Conservation (phyloP, 2,329 filamentous ascomycete species). For the Penicillium sumatraense region DNA sequence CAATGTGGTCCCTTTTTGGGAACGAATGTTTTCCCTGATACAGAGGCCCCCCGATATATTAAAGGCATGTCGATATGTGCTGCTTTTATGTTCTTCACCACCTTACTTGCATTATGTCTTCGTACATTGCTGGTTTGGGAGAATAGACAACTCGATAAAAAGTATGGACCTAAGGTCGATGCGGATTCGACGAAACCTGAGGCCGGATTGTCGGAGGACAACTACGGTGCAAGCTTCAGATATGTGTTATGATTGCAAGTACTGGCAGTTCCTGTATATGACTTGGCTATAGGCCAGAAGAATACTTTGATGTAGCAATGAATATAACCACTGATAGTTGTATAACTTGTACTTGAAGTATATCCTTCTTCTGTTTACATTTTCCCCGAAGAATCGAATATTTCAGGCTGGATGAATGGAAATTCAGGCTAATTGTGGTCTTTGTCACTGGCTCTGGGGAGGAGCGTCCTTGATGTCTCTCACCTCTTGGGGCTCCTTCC, state of each 20-base stretch:
- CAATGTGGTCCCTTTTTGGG: conserved; percentile 68
- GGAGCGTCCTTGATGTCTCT: no score
- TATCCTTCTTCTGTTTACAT: no score
- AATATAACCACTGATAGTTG: no score
- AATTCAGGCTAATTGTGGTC: no score
- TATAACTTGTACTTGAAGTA: no score
- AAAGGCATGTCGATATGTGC: conserved; percentile 66
- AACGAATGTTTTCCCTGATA: conserved; percentile 64
- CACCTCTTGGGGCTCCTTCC: no score
- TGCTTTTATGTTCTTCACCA: conserved; percentile 65
- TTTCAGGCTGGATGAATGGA: no score
- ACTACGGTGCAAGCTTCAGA: conserved; percentile 45
- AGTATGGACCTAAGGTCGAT: conserved; percentile 42
- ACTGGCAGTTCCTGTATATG: neutral
- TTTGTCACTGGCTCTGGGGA: no score
- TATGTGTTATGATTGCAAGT: conserved; percentile 37
- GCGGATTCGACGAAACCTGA: conserved; percentile 18
- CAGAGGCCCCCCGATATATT: conserved; percentile 52
- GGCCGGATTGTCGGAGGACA: conserved; percentile 39
- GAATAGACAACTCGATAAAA: conserved; percentile 63
- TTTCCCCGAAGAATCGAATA: no score
- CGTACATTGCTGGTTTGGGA: conserved; percentile 62
- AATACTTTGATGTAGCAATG: no score
- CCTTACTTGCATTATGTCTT: conserved; percentile 57
- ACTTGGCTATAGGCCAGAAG: no score